Evolutionary conservation across 1,284 basidiomycete genomes (phyloP).

Genomic region (Sanghuangporus weigelae): DNA sequence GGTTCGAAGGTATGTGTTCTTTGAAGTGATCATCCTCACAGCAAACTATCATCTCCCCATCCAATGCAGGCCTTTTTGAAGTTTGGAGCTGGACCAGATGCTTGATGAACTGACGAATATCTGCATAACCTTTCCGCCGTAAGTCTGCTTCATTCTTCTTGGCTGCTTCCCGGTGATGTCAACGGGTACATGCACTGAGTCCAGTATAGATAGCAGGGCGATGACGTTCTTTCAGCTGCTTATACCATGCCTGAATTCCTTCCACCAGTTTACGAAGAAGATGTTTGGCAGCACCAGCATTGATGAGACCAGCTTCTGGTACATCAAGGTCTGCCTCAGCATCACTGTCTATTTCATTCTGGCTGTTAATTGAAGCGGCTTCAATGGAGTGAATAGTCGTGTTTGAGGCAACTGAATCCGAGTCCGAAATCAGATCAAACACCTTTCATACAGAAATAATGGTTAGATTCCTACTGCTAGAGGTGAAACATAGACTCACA

Average conservation of each 20-base stretch:
- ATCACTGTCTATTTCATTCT: neutral
- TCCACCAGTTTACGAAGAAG: neutral
- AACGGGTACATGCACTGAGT: neutral
- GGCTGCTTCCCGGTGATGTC: neutral
- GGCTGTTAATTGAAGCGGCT: too few relatives aligned
- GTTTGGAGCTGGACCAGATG: neutral
- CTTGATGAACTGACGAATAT: neutral
- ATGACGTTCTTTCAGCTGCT: neutral
- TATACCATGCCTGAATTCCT: neutral
- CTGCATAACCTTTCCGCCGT: neutral
- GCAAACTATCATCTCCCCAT: neutral
- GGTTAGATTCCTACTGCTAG: too few relatives aligned
- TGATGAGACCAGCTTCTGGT: neutral
- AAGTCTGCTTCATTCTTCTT: neutral
- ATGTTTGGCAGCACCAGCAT: neutral
- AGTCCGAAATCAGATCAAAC: too few relatives aligned
- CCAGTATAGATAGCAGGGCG: neutral
- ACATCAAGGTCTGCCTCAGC: neutral
- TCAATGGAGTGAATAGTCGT: too few relatives aligned
- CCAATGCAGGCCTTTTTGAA: neutral
- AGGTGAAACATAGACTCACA: too few relatives aligned
- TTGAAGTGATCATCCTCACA: neutral
- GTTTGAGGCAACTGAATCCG: too few relatives aligned
- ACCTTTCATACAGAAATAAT: too few relatives aligned
- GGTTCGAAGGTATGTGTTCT: neutral